A percentile compares a stretch with the other conserved stretches of the same genome.
Conservation (phyloP, 2,329 filamentous ascomycete genomes). For the Monilinia fructicola region DNA sequence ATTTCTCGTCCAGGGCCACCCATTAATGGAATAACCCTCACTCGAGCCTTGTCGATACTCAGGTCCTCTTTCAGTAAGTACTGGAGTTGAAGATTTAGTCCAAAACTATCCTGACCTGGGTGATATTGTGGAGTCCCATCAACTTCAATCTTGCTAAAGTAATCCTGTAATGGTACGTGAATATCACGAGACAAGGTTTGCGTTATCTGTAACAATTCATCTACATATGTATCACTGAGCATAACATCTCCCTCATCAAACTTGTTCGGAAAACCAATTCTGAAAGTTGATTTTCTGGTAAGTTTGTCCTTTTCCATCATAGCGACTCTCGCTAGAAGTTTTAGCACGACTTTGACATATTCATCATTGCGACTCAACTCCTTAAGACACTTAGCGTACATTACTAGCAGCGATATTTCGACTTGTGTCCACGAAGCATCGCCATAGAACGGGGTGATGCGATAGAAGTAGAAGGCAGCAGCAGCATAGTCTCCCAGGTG, state of each 20-base stretch:
- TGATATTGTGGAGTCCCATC: slow-evolving; percentile 69
- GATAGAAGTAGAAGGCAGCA: slow-evolving; percentile 75
- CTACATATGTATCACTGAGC: slow-evolving; percentile 37
- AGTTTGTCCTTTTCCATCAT: slow-evolving; percentile 53
- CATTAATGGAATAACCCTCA: slow-evolving; percentile 60
- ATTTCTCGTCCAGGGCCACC: slow-evolving; percentile 64
- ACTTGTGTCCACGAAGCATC: slow-evolving; percentile 75
- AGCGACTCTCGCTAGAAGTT: slow-evolving; percentile 68
- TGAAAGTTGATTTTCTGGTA: slow-evolving; percentile 40
- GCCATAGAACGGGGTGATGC: slow-evolving; percentile 76
- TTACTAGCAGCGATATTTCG: slow-evolving; percentile 78
- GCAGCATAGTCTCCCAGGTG: slow-evolving; percentile 69
- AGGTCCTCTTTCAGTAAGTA: slow-evolving; percentile 73
- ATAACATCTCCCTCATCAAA: slow-evolving; percentile 29
- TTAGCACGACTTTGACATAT: slow-evolving; percentile 73
- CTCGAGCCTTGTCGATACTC: slow-evolving; percentile 60
- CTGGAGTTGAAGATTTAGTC: slow-evolving; percentile 63
- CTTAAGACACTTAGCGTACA: slow-evolving; percentile 81
- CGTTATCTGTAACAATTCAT: slow-evolving; percentile 37
- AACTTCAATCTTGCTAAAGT: slow-evolving; percentile 70
- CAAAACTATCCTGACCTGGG: slow-evolving; percentile 71
- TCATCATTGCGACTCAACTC: slow-evolving; percentile 74
- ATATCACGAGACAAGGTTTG: slow-evolving; percentile 56
- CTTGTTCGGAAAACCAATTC: slow-evolving; percentile 22
- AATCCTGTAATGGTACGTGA: slow-evolving; percentile 66